Evolutionary conservation across 78 protist species (phyloP).

Genomic region (Neovahlkampfia damariscottae): DNA sequence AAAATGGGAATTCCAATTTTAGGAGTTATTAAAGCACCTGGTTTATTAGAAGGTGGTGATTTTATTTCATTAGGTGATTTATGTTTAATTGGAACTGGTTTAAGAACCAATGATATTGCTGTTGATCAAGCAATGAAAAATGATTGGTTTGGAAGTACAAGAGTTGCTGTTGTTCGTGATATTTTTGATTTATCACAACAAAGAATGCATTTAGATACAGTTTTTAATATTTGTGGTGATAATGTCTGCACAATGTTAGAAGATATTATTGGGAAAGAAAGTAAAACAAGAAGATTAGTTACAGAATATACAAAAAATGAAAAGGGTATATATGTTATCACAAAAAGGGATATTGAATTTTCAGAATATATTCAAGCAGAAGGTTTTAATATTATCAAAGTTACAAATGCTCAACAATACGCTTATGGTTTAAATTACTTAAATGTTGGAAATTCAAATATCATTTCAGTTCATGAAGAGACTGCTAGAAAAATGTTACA

Average conservation of each 20-base stretch:
- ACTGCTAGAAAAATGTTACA: slow-evolving; percentile 44
- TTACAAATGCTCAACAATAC: slow-evolving; percentile 49
- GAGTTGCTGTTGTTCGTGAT: slow-evolving; percentile 75
- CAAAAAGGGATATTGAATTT: slow-evolving; percentile 40
- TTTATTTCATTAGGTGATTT: slow-evolving; percentile 64
- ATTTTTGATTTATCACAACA: slow-evolving; percentile 62
- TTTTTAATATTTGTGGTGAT: slow-evolving; percentile 50
- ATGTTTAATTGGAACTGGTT: slow-evolving; percentile 71
- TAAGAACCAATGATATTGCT: slow-evolving; percentile 54
- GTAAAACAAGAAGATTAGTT: slow-evolving; percentile 46
- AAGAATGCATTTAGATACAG: slow-evolving; percentile 81
- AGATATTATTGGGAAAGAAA: slow-evolving; percentile 35
- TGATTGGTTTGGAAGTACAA: slow-evolving; percentile 55
- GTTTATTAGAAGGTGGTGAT: slow-evolving; percentile 69
- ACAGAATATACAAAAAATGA: slow-evolving; percentile 43
- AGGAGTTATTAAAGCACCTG: slow-evolving; percentile 65
- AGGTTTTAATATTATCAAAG: slow-evolving; percentile 57
- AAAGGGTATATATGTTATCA: slow-evolving; percentile 12
- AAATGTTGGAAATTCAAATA: slow-evolving; percentile 67
- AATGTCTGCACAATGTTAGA: slow-evolving; percentile 36
- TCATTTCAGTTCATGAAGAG: slow-evolving; percentile 53
- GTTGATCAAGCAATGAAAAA: slow-evolving; percentile 50
- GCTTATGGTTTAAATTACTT: slow-evolving; percentile 66
- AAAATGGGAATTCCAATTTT: slow-evolving; percentile 55
- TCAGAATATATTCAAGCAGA: slow-evolving; percentile 29